These are phyloP conservation scores for Rhizopogon salebrosus DNA, from an alignment of 768 basidiomycete genomes.

Conservation along the genomic window DNA sequence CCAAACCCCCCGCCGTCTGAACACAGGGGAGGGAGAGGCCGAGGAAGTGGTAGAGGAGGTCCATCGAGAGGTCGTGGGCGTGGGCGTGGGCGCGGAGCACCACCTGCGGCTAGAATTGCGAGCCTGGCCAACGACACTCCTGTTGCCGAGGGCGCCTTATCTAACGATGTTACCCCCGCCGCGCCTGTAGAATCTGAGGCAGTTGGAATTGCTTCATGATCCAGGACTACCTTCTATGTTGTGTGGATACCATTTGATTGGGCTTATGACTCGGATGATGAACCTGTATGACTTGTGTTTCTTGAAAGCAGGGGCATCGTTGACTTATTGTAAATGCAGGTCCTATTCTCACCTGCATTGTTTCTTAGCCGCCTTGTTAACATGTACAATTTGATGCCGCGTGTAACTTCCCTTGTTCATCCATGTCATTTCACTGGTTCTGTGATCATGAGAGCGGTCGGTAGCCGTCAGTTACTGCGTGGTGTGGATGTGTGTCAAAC, in stretches of 20 bases:
- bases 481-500: neutral
- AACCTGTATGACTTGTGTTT: neutral
- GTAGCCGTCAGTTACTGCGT: neutral
- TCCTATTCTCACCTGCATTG: neutral
- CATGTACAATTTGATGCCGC: neutral
- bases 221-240: neutral
- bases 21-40: conserved; percentile 21
- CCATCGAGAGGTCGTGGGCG: conserved; percentile 32
- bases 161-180: neutral
- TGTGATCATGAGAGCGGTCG: neutral
- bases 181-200: neutral
- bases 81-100: conserved; percentile 31
- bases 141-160: neutral
- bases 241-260: neutral
- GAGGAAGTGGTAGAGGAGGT: conserved; percentile 28
- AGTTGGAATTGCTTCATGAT: conserved; percentile 1
- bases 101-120: neutral
- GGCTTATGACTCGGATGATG: neutral
- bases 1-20: conserved; percentile 9
- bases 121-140: neutral
- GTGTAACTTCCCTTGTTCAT: neutral
- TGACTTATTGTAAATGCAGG: conserved; percentile 2
- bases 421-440: neutral
- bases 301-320: conserved; percentile 1
- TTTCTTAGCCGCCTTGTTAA: neutral